Percentiles rank a stretch among this genome's conserved stretches.
Conservation (phyloP, 2,329 filamentous ascomycete genomes). For the Geosmithia flava region DNA sequence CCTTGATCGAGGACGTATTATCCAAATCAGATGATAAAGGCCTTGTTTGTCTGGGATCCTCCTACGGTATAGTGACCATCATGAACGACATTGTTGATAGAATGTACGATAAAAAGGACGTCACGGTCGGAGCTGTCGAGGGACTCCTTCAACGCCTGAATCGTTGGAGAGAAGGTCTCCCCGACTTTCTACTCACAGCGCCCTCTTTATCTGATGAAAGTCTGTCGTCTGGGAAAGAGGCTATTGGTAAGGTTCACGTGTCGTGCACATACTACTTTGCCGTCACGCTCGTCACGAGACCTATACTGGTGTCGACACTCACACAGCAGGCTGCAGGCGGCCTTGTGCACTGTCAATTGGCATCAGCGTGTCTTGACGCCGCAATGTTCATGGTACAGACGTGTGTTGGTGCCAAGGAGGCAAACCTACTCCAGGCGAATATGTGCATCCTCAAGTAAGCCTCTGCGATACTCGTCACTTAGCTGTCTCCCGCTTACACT, state of each 20-base stretch:
- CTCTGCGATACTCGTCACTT: background rate
- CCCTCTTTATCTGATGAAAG: background rate
- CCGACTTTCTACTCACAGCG: slow-evolving; percentile 15
- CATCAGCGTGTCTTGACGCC: slow-evolving; percentile 40
- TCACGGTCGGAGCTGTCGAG: slow-evolving; percentile 20
- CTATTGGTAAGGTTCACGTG: slow-evolving; percentile 38
- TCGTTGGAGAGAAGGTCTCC: slow-evolving; percentile 30
- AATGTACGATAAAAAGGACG: slow-evolving; percentile 24
- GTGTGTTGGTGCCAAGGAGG: slow-evolving; percentile 32
- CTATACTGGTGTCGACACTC: slow-evolving; percentile 38
- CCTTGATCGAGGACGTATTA: slow-evolving; percentile 9
- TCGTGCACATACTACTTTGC: slow-evolving; percentile 47
- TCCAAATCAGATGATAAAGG: slow-evolving; percentile 8
- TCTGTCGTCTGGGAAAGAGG: slow-evolving; percentile 12
- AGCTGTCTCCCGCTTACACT: background rate
- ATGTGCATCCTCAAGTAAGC: slow-evolving; percentile 48
- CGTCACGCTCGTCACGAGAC: slow-evolving; percentile 42
- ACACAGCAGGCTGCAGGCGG: slow-evolving; percentile 20
- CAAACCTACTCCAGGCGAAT: slow-evolving; percentile 33
- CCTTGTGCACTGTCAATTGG: slow-evolving; percentile 22
- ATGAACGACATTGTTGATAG: slow-evolving; percentile 29
- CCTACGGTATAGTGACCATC: slow-evolving; percentile 27
- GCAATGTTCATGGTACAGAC: slow-evolving; percentile 42
- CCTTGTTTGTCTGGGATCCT: slow-evolving; percentile 21
- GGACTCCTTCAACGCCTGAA: slow-evolving; percentile 26